Evolutionary conservation across 2,329 filamentous ascomycete species (phyloP), one percentile per base, ranked within the genome.

Genomic region (Aspergillus latus): DNA sequence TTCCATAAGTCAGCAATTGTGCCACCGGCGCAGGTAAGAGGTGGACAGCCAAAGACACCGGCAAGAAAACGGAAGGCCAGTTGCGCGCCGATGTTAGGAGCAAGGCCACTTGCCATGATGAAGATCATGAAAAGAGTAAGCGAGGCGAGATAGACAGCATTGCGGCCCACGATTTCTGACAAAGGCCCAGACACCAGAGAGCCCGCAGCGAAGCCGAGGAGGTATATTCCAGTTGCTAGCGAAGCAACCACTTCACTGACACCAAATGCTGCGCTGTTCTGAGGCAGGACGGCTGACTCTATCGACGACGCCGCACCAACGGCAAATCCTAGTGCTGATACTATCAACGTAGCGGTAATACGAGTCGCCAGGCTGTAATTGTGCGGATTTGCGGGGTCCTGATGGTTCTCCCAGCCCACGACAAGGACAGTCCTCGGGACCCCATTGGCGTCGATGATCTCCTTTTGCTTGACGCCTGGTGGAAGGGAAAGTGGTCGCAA

Each of bases 261-360:
- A 0, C 74, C 72, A 44, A 83, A 79, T 1, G 78, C 74, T 30
- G 62, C 60, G 1, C 76, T 73, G 0, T 79, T 80, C 57, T 79
- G 74, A 0, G 68, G 68, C 0, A 81, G 60, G 0, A 79, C 78
- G 1, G 73, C 73, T 1, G 80, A 78, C 54, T 84, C 82, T 40
- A 84, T 82, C 0, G 79, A 76, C 3, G 78, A 80, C 0, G 82
- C 80, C 1, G 77, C 72, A 2, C 76, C 77, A 0, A 83, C 79
- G 0, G 80, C 74, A 26, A 81, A 75, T 1, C 74, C 81, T 37
- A 85, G 82, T 3, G 71, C 37, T 0, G 75, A 74, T 4, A 81
- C 75, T n/a, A 79, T 66, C 2, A 77, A 46, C 0, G 76, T 80
- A 7, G 72, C 71, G 8, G 67, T 62, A 2, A 77, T 59, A 1